Conservation (phyloP, 345 rosid genomes). For the Aegle marmelos region DNA sequence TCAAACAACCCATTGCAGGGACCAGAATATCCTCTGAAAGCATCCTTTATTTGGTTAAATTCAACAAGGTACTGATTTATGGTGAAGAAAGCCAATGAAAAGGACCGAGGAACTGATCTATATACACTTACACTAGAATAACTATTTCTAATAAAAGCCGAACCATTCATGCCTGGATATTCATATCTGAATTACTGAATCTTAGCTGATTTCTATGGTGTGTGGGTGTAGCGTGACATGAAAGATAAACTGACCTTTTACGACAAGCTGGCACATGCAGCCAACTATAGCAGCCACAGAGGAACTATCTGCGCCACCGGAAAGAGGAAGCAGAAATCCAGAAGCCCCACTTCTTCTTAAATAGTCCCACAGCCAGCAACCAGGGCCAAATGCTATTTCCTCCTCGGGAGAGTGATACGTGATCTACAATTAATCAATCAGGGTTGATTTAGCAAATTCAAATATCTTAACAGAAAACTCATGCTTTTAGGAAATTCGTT, state of each 20-base stretch:
- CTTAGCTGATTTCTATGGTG: background rate
- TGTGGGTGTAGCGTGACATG: background rate
- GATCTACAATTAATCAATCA: conserved; percentile 41
- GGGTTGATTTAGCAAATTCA: conserved; percentile 2
- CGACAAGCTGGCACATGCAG: conserved; percentile 97
- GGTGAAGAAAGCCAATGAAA: background rate
- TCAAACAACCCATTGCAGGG: background rate
- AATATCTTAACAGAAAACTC: background rate
- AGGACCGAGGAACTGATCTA: background rate
- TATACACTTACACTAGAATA: background rate
- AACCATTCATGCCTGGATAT: background rate
- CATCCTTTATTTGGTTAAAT: background rate
- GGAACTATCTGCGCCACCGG: conserved; percentile 98
- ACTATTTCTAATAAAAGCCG: background rate
- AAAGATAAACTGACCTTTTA: conserved; percentile 55
- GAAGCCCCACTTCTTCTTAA: conserved; percentile 97
- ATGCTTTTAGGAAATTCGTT: background rate
- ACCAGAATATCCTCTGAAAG: background rate
- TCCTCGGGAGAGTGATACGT: conserved; percentile 83
- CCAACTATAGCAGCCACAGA: conserved; percentile 99
- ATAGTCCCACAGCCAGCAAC: conserved; percentile 99
- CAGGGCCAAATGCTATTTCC: conserved; percentile 95
- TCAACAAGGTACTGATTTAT: background rate
- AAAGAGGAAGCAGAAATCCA: conserved; percentile 95
- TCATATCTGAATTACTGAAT: background rate